Evolutionary conservation across 768 basidiomycete genomes (phyloP).

Genomic region (Pleurotus citrinopileatus): DNA sequence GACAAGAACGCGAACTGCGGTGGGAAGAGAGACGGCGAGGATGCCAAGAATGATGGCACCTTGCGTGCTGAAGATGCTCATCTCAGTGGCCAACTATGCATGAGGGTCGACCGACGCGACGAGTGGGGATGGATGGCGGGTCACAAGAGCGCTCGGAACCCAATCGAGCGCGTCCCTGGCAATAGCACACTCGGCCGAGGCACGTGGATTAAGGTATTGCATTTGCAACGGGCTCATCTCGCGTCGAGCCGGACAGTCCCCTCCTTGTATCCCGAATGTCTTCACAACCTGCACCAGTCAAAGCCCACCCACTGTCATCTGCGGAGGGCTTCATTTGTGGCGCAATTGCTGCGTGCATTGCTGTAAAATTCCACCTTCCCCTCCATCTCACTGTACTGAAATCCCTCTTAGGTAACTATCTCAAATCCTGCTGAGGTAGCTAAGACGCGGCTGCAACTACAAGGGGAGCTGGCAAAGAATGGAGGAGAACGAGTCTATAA

Average conservation of each 20-base stretch:
- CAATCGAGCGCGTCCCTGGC: neutral
- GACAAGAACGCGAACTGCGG: constrained; percentile 52
- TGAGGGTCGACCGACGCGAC: neutral
- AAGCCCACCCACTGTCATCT: constrained; percentile 48
- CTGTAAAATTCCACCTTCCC: constrained; percentile 46
- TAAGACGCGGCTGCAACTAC: constrained; percentile 94
- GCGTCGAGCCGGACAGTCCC: too few species aligned
- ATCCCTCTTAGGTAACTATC: constrained; percentile 58
- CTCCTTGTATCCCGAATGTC: constrained; percentile 10
- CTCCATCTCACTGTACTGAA: constrained; percentile 6
- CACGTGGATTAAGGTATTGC: constrained; percentile 2
- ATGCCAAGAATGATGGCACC: constrained; percentile 56
- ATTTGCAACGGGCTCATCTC: too few species aligned
- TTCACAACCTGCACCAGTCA: constrained; percentile 9
- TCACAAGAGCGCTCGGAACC: neutral
- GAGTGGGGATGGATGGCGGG: neutral
- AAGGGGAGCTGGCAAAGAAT: constrained; percentile 86
- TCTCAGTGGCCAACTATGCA: constrained; percentile 4
- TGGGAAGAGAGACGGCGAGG: constrained; percentile 55
- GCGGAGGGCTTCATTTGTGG: constrained; percentile 86
- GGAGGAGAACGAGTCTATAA: constrained; percentile 79
- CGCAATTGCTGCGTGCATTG: constrained; percentile 87
- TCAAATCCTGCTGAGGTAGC: constrained; percentile 83
- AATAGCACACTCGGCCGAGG: neutral
- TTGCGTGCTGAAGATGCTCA: constrained; percentile 43